Evolutionary conservation across 169 alveolate genomes (phyloP).

Genomic region (Plasmodium vivax): DNA sequence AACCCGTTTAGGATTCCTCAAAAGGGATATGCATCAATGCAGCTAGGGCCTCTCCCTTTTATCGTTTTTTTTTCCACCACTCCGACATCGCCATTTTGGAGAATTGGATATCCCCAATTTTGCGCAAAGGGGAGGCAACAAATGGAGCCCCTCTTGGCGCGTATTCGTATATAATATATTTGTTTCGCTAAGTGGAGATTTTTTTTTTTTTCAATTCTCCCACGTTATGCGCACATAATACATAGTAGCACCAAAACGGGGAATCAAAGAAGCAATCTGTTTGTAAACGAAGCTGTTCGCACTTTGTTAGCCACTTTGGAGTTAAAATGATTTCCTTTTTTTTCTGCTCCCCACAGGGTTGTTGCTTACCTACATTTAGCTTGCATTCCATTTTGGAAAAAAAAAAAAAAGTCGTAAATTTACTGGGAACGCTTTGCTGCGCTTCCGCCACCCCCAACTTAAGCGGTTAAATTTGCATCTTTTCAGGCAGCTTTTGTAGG

Average conservation of each 20-base stretch:
- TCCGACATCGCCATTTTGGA: not conserved
- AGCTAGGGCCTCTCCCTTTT: not conserved
- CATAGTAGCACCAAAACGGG: not conserved
- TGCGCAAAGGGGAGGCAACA: not conserved
- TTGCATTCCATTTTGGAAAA: not conserved
- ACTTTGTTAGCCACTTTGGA: not conserved
- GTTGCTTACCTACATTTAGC: not conserved
- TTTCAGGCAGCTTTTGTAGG: not conserved
- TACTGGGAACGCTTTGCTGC: not conserved
- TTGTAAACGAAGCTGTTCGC: not conserved
- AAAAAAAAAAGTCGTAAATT: not conserved
- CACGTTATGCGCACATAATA: not conserved
- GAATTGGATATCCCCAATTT: not conserved
- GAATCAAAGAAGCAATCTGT: not conserved
- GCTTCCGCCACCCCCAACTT: not conserved
- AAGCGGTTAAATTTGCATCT: not conserved
- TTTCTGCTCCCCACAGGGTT: not conserved
- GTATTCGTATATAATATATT: not conserved
- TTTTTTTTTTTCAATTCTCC: not conserved
- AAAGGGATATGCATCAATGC: not conserved
- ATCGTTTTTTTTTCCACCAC: not conserved
- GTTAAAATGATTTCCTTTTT: not conserved
- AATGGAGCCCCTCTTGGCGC: not conserved
- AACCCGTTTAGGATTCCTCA: not conserved
- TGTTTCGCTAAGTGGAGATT: not conserved